Evolutionary conservation across 2,329 filamentous ascomycete species (phyloP), one percentile per base, ranked within the genome.

Genomic region (Amylocarpus encephaloides): DNA sequence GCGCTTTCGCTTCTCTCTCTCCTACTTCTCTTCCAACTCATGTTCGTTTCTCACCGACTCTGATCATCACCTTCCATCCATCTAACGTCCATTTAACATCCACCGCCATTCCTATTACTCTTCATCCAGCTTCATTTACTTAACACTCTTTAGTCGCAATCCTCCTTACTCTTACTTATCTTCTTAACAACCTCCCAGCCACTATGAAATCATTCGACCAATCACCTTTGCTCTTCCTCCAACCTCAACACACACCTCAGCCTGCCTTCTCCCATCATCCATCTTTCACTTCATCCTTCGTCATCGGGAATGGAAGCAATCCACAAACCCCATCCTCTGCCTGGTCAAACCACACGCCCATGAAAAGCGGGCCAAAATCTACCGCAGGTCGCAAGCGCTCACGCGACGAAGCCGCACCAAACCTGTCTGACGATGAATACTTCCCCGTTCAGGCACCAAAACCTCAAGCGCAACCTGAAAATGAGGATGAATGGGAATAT

Each of bases 301-400:
- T 42, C 35, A 59, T 64, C 50, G 43, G 44, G 33, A 59, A 57
- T 29, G 48, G 51, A 42, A 42, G 50, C 36, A 51, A 51, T 34
- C 51, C 54, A 42, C 59, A 60, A 43, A 50, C 58, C 9, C n/a
- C 56, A 13, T 55, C 53, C 15, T 53, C 57, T 16, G 50, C 60
- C 13, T 62, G 62, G 59, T 54, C 62, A 35, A 56, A 44, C 32
- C 49, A 49, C 6, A 57, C 56, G 26, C 58, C 59, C 6, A 48
- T 56, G 26, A 46, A 48, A 18, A 48, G 52, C 11, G 51, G 53
- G n/a, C 56, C 59, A 26, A 36, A 47, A 32, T 62, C 64, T 38
- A 66, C 67, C n/a, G 79, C 79, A 59, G 83, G 86, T 58, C 82
- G 85, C 65, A 91, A 91, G 71, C 83, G 86, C 59, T 88, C 85